phyloP scores from a whole-genome alignment of 2,329 filamentous ascomycete genomes.

The Pseudogymnoascus sp. region DNA sequence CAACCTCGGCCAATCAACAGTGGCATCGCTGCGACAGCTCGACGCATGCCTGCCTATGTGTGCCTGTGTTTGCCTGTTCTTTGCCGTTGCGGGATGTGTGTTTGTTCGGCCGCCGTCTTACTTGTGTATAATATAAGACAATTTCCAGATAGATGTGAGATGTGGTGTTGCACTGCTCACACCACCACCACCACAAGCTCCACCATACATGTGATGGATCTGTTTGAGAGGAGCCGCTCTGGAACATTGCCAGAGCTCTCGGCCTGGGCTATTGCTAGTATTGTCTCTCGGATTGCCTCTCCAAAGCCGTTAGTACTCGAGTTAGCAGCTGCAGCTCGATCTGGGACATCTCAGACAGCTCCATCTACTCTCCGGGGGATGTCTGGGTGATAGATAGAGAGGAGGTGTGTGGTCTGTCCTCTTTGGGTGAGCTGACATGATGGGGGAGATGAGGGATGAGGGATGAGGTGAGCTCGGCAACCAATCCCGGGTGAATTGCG shows the following conservation, averaged over 20 bases:
- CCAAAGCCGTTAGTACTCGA: background rate
- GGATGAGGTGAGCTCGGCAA: background rate
- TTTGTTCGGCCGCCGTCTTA: background rate
- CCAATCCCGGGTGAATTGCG: background rate
- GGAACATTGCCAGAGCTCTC: background rate
- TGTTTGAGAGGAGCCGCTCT: background rate
- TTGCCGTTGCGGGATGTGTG: background rate
- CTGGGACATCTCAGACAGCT: conserved; percentile 1
- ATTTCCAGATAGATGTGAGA: background rate
- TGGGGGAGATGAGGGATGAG: background rate
- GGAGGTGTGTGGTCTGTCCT: too few species aligned
- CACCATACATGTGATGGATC: background rate
- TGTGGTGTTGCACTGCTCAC: background rate
- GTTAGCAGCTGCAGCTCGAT: background rate
- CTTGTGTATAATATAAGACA: background rate
- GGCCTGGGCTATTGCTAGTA: background rate
- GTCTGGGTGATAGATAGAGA: background rate
- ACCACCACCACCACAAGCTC: too few species aligned
- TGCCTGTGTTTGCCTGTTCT: background rate
- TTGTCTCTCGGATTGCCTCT: background rate
- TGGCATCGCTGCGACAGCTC: background rate
- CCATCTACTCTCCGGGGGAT: conserved; percentile 3
- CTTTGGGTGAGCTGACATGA: background rate
- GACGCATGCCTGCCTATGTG: background rate
- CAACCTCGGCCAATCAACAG: background rate